These are phyloP conservation scores for Fimicolochytrium jonesii DNA, from an alignment of 192 early-diverging fungal species.

Conservation along the genomic window DNA sequence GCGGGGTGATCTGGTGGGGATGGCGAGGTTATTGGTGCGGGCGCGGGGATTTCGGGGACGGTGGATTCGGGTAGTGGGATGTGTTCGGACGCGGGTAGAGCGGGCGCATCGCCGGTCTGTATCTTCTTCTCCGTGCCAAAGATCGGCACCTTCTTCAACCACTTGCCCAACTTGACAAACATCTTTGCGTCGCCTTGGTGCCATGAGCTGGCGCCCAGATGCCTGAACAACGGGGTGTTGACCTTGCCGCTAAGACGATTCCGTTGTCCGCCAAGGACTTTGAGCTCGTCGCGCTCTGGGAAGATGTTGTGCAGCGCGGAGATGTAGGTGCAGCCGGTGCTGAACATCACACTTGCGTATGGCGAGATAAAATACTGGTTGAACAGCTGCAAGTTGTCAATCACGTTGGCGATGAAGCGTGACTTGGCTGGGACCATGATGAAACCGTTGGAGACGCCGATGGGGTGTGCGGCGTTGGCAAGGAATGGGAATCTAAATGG, in stretches of 20 bases:
- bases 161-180: slow-evolving; percentile 10
- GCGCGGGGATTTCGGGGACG: background rate
- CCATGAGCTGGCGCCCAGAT: slow-evolving; percentile 24
- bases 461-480: slow-evolving; percentile 30
- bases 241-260: slow-evolving; percentile 16
- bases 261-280: slow-evolving; percentile 22
- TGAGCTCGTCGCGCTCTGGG: slow-evolving; percentile 13
- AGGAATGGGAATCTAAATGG: slow-evolving; percentile 23
- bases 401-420: slow-evolving; percentile 26
- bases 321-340: slow-evolving; percentile 34
- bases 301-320: slow-evolving; percentile 10
- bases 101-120: background rate
- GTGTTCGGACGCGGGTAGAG: background rate
- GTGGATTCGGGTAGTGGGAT: background rate
- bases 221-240: slow-evolving; percentile 21
- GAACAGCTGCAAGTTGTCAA: slow-evolving; percentile 17
- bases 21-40: background rate
- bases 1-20: too few relatives aligned
- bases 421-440: slow-evolving; percentile 10
- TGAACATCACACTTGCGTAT: slow-evolving; percentile 38
- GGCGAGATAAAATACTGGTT: slow-evolving; percentile 22
- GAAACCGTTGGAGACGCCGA: slow-evolving; percentile 34
- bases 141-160: slow-evolving; percentile 10
- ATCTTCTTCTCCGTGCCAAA: slow-evolving; percentile 18
- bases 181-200: slow-evolving; percentile 25